phyloP scores from a whole-genome alignment of 768 basidiomycete genomes.

The Mycena haematopus region DNA sequence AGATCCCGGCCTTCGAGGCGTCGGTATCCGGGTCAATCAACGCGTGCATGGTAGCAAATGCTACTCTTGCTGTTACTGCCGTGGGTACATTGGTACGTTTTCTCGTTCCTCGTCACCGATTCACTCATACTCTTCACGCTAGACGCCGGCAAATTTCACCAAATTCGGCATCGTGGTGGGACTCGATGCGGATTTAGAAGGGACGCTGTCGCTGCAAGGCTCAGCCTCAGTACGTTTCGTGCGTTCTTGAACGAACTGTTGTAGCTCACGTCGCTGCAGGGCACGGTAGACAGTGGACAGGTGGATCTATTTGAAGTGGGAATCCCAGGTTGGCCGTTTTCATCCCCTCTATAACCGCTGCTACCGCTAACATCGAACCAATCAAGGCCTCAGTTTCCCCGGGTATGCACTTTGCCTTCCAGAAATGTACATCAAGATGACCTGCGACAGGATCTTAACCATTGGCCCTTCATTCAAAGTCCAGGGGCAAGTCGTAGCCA shows the following conservation, averaged over 20 bases:
- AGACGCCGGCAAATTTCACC: conserved; percentile 40
- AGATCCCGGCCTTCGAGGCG: conserved; percentile 29
- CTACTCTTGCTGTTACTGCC: conserved; percentile 23
- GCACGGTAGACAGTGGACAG: conserved; percentile 38
- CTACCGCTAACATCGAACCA: not conserved
- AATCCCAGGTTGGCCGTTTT: conserved; percentile 34
- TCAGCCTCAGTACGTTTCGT: conserved; percentile 27
- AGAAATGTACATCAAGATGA: not conserved
- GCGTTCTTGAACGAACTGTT: not conserved
- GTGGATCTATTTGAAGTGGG: conserved; percentile 39
- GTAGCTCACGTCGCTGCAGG: conserved; percentile 21
- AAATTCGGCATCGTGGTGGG: conserved; percentile 38
- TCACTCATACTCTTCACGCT: not conserved
- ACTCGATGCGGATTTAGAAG: conserved; percentile 38
- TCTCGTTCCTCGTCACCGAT: not conserved
- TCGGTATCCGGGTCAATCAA: conserved; percentile 28
- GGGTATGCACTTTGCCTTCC: conserved; percentile 32
- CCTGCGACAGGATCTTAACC: conserved; percentile 39
- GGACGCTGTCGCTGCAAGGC: conserved; percentile 36
- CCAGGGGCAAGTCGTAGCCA: conserved; percentile 34
- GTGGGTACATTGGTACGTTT: conserved; percentile 36
- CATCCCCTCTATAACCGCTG: not conserved
- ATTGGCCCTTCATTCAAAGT: conserved; percentile 48
- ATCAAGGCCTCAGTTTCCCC: conserved; percentile 35
- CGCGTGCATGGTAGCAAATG: conserved; percentile 36